Evolutionary conservation across 2,329 filamentous ascomycete species (phyloP).

Genomic region (Trichoderma semiorbis): DNA sequence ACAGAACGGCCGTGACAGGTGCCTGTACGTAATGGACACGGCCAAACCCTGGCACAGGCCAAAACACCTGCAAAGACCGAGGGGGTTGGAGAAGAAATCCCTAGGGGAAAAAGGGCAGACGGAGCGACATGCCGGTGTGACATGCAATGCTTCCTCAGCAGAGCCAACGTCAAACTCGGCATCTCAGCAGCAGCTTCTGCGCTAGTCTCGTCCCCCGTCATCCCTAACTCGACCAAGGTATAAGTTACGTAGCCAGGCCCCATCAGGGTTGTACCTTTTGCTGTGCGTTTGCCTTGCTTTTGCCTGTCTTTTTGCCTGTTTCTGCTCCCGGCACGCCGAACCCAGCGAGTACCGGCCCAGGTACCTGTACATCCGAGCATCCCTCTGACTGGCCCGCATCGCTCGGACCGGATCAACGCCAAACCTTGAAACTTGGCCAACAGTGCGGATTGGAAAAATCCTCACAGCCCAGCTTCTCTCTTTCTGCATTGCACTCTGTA

Average conservation of each 20-base stretch:
- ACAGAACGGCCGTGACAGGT: background rate
- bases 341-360: background rate
- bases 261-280: background rate
- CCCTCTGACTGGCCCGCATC: constrained; percentile 29
- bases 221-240: background rate
- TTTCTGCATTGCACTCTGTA: background rate
- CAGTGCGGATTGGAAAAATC: constrained; percentile 44
- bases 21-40: background rate
- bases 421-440: constrained; percentile 37
- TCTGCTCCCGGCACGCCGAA: background rate
- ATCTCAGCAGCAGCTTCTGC: background rate
- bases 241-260: background rate
- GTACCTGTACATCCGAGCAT: background rate
- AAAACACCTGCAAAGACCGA: background rate
- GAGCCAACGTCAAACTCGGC: background rate
- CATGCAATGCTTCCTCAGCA: background rate
- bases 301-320: background rate
- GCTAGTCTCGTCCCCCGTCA: background rate
- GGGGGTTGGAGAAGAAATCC: background rate
- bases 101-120: background rate
- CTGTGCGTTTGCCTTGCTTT: background rate
- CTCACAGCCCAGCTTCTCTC: constrained; percentile 36
- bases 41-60: background rate
- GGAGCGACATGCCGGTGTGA: constrained; percentile 9
- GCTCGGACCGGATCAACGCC: constrained; percentile 39